Evolutionary conservation across 768 basidiomycete genomes (phyloP), one percentile per base, ranked within the genome.

Genomic region (Pholiota microspora): DNA sequence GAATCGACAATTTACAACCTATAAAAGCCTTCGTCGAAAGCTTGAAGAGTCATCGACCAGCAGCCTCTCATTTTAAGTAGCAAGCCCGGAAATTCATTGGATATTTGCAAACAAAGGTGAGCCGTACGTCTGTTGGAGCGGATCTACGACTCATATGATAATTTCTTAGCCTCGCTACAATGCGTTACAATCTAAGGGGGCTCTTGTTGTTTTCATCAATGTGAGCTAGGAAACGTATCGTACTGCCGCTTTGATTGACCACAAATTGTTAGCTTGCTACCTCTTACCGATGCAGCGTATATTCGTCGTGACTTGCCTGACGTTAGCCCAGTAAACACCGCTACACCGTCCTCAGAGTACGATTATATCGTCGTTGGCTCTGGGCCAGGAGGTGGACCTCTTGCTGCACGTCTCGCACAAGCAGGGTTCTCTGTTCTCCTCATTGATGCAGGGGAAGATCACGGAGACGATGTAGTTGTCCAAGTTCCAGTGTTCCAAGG

Each of bases 361-460:
- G 54, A 55, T 12, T 55, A 55, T 12, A 50, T 55, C 28, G 42
- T 55, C 9, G 34, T 53, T 12, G 40, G 40, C 21, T 54, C 53
- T 1, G 53, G 53, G n/a, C 53, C 53, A 18, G 54, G 54, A 8
- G 54, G 54, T 13, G 54, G 54, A 0, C 54, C 54, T 4, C 29
- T 55, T 16, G 54, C 54, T 4, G 28, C 54, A 7, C 54, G 54
- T n/a, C 54, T 55, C 36, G 54, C 54, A 10, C 54, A 55, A n/a
- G 48, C 54, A 7, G 54, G 54, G 9, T 55, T 40, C 34, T 55
- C 54, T 44, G 54, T 55, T 45, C 49, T 55, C 13, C 42, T 55
- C 48, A 16, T 55, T 3, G 54, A 55, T 10, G 54, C 54, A 6
- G 54, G 54, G 0, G 49, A 56, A 24, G 54, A 56, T 34, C 40